Percentiles rank a stretch among this genome's conserved stretches.
These are phyloP conservation scores for Malus fusca DNA, from an alignment of 306 rosid species.

Conservation along the genomic window DNA sequence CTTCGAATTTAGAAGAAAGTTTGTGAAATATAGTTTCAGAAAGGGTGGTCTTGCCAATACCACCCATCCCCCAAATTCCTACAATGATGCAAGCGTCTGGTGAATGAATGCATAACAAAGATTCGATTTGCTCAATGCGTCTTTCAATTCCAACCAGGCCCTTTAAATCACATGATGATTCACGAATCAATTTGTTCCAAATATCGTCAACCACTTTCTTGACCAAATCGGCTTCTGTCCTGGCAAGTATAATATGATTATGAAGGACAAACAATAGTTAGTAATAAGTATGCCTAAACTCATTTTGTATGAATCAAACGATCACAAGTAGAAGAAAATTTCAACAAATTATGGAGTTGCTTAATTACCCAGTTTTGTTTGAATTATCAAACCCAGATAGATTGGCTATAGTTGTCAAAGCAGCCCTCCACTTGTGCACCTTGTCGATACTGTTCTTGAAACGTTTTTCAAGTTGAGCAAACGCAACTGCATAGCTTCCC, in stretches of 20 bases:
- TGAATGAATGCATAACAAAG: not conserved
- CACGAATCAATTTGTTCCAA: not conserved
- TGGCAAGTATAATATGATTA: not conserved
- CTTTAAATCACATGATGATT: not conserved
- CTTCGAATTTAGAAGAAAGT: not conserved
- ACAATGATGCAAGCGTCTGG: not conserved
- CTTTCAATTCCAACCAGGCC: constrained; percentile 7
- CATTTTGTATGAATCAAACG: not conserved
- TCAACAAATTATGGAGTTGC: not conserved
- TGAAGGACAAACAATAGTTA: not conserved
- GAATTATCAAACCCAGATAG: constrained; percentile 6
- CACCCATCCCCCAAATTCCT: constrained; percentile 27
- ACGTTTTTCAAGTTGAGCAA: no score
- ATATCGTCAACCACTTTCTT: not conserved
- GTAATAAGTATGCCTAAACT: not conserved
- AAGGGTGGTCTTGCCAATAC: not conserved
- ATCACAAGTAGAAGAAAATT: not conserved
- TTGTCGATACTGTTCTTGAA: no score
- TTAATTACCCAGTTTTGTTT: not conserved
- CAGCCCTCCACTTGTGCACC: not conserved
- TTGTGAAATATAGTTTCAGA: not conserved
- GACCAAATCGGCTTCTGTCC: not conserved
- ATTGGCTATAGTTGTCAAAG: not conserved
- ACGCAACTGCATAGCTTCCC: no score
- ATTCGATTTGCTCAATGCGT: not conserved